Base-by-base conservation (phyloP, 257 asterid species). In the Ilex aquifolium region DNA sequence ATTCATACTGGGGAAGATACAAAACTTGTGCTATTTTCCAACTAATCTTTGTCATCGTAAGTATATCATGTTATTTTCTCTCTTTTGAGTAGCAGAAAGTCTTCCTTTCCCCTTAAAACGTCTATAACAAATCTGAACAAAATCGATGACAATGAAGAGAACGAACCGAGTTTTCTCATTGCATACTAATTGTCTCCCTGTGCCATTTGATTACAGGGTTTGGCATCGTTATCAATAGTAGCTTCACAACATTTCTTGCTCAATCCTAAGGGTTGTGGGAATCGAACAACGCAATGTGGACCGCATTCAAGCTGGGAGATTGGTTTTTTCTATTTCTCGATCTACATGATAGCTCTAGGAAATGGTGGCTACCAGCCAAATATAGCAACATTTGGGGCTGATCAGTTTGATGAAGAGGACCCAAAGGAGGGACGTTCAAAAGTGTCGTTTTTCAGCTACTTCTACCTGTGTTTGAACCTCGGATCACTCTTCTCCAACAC, bases 331-430 rank as follows among this genome's bases (percentile, higher is more conserved):
- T 93, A 93, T 64, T 17, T 90, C 51, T 82, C 99, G 1, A 82
- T 85, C 56, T 93, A 90, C 85, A 68, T 93, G 79, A 65, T 93
- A 21, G 99, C 97, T 10, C 81, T 93, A 3, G 99, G 99, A 42
- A 85, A 89, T 11, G 99, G 99, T 60, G 99, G 99, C 6, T 92
- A 92, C 81, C 95, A 92, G 50, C 99, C 99, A 0, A 92, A 85
- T 36, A 87, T 92, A 7, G 96, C 95, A 2, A 89, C 97, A 6
- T 92, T 92, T 31, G 99, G 99, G 32, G 97, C 99, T 31, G 99
- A 92, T 72, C 99, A 92, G 31, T 89, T 92, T 7, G 97, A 93
- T 10, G 86, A 60, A 58, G 95, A 83, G 69, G 77, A 93, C 62
- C 73, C 83, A 0, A 72, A 68, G 7, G 99, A 93, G 76, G 82